Base-by-base conservation (phyloP, 2,329 filamentous ascomycete genomes). In the Botryotinia calthae region DNA sequence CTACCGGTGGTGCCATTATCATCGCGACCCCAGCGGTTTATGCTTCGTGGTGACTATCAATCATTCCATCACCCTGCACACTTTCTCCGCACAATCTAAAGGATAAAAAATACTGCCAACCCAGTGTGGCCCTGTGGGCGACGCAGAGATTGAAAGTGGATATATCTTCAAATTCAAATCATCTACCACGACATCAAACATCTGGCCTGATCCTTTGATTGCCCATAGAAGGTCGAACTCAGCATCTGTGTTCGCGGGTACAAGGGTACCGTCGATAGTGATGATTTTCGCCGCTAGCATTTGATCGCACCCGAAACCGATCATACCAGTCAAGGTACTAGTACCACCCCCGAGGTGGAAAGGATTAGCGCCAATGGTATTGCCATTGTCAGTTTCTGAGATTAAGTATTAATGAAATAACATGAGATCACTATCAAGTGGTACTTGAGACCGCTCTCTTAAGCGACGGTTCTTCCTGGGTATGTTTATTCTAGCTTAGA, bases 321-420 rank as follows among this genome's bases (percentile, higher is more conserved):
- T 28, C 2, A 16, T 12, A 18, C 42, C 4, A 14, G 68, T 22
- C 5, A 51, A 7, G 37, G 44, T 46, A 46, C 68, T 51, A 10
- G 42, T 63, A n/a, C 44, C 56, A 14, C 58, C 58, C 9, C 20
- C 28, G 22, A 70, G 56, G 40, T 58, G 63, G 68, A 70, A 70
- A 20, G 58, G 31, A 44, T 63, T 54, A 20, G 42, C 31, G 5
- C 68, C 58, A 9, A 70, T 31, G 6, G 68, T 70, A 3, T 63
- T 42, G 18, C 44, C 68, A 4, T 40, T 63, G 4, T 34, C 31
- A 28, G 31, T 54, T 22, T 25, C 44, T 70, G 46, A 12, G 6
- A 20, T 7, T 14, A 62, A 12, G 37, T 4, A 3, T 22, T 12
- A 16, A 64, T 34, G 31, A 34, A 5, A 46, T 3, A 48, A 64